Conservation (phyloP, 2,329 filamentous ascomycete genomes). For the Pezicula carpinea region DNA sequence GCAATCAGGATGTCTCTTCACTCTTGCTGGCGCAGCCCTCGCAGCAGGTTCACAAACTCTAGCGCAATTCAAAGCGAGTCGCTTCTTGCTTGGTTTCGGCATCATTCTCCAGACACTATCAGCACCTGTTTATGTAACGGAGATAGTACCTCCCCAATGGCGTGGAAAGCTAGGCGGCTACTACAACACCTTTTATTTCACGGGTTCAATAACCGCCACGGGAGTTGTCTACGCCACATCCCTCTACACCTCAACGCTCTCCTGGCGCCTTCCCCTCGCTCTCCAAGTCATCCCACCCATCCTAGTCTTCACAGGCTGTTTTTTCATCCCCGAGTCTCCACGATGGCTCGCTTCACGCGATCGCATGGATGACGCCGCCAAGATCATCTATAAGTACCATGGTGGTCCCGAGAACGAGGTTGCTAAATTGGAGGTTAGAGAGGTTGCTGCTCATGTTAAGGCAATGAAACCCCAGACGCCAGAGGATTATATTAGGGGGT, state of each 20-base stretch:
- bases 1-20: constrained; percentile 13
- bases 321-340: constrained; percentile 42
- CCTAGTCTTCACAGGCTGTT: constrained; percentile 28
- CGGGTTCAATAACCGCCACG: constrained; percentile 17
- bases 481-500: constrained; percentile 44
- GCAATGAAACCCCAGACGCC: constrained; percentile 25
- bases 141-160: constrained; percentile 38
- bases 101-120: constrained; percentile 37
- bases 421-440: constrained; percentile 50
- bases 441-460: constrained; percentile 46
- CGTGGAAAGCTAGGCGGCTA: constrained; percentile 33
- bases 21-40: constrained; percentile 12
- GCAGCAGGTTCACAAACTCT: constrained; percentile 23
- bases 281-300: constrained; percentile 29
- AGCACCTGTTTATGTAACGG: constrained; percentile 39
- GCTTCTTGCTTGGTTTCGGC: constrained; percentile 54
- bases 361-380: constrained; percentile 39
- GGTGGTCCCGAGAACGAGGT: constrained; percentile 45
- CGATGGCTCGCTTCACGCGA: constrained; percentile 45
- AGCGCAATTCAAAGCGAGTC: constrained; percentile 40
- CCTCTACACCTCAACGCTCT: constrained; percentile 27
- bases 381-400: constrained; percentile 40
- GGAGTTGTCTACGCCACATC: constrained; percentile 15
- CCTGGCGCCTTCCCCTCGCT: constrained; percentile 42
- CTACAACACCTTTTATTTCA: constrained; percentile 21